Evolutionary conservation across 2,329 filamentous ascomycete genomes (phyloP).

Genomic region (Macroventuria anomochaeta): DNA sequence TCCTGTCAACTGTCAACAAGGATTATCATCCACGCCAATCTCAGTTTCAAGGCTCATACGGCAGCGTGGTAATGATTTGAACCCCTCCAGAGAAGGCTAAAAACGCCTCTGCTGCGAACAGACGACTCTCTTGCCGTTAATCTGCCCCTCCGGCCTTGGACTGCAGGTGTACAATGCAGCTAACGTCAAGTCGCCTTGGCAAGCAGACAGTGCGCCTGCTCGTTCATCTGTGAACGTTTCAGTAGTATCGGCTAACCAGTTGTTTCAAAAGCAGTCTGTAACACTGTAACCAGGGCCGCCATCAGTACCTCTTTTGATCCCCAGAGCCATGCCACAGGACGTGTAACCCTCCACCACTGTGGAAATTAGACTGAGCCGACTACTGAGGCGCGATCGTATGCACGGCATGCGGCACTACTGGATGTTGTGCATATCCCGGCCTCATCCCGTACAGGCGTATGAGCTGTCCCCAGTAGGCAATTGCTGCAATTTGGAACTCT

Average conservation of each 20-base stretch:
- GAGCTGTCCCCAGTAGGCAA: background rate
- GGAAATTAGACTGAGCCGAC: background rate
- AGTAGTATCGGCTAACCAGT: background rate
- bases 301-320: background rate
- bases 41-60: background rate
- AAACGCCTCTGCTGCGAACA: background rate
- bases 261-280: background rate
- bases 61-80: background rate
- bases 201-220: too few species aligned
- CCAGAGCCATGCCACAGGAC: background rate
- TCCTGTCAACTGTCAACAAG: background rate
- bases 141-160: too few species aligned
- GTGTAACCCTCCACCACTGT: background rate
- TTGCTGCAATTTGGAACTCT: background rate
- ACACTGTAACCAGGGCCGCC: background rate
- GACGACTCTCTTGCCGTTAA: too few species aligned
- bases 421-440: background rate
- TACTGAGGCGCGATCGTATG: background rate
- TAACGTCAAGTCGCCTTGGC: background rate
- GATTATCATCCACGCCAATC: background rate
- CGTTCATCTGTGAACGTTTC: background rate
- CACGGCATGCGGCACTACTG: constrained; percentile 2
- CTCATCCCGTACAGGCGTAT: background rate
- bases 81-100: too few species aligned
- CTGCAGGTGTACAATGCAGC: too few species aligned